Percentiles rank a stretch among this genome's conserved stretches.
These are phyloP conservation scores for Rhodosporidiobolus odoratus DNA, from an alignment of 768 basidiomycete species.

Conservation along the genomic window DNA sequence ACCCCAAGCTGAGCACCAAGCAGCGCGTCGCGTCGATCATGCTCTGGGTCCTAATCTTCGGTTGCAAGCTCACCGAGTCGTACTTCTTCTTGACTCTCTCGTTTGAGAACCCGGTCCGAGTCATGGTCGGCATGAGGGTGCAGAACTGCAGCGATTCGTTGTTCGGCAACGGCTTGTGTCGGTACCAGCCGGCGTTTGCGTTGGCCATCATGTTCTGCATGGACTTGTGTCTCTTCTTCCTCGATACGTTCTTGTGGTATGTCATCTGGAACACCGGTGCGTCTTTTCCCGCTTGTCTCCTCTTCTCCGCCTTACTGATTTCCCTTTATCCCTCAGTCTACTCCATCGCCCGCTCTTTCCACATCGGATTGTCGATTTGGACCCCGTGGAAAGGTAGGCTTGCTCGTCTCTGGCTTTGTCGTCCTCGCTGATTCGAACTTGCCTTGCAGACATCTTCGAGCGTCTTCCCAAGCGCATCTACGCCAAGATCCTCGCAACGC, in stretches of 20 bases:
- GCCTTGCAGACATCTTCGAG: conserved; percentile 70
- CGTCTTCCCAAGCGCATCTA: conserved; percentile 94
- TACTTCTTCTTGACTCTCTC: conserved; percentile 97
- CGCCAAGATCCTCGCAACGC: conserved; percentile 85
- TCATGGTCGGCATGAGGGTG: conserved; percentile 95
- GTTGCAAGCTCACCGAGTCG: conserved; percentile 92
- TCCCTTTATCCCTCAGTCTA: conserved; percentile 21
- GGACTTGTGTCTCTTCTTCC: conserved; percentile 94
- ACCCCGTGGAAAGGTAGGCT: conserved; percentile 79
- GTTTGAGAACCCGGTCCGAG: conserved; percentile 84
- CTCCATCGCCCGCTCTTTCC: conserved; percentile 78
- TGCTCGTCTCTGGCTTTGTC: neutral
- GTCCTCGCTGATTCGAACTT: neutral
- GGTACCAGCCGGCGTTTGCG: conserved; percentile 89
- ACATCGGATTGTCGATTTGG: conserved; percentile 92
- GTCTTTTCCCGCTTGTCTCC: conserved; percentile 49
- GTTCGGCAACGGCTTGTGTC: conserved; percentile 77
- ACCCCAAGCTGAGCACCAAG: conserved; percentile 61
- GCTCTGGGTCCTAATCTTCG: conserved; percentile 89
- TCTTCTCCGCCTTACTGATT: conserved; percentile 14
- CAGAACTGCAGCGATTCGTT: conserved; percentile 81
- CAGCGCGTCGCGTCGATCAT: conserved; percentile 71
- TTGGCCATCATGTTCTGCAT: conserved; percentile 97
- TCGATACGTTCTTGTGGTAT: conserved; percentile 99
- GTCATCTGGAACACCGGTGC: conserved; percentile 96